Evolutionary conservation across 2,329 filamentous ascomycete species (phyloP), one percentile per base, ranked within the genome.

Genomic region (Dactylellina cionopaga): DNA sequence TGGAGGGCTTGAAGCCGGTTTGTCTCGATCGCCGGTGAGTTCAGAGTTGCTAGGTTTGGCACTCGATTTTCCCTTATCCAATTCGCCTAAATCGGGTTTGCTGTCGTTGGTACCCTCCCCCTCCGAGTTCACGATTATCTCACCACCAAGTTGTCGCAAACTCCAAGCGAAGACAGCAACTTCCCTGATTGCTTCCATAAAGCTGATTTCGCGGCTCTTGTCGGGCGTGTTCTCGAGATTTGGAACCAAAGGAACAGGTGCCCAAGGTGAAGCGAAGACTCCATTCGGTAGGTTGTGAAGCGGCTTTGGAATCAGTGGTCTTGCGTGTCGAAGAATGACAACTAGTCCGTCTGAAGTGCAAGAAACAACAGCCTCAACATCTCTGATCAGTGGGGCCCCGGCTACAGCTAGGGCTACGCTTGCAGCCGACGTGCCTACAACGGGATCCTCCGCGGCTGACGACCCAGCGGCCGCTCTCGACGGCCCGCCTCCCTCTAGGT

Each of bases 161-260:
- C 89, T 89, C 91, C 91, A 96, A 7, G 91, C 91, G 78, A 96
- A 95, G n/a, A 95, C 90, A 1, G 90, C 91, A 49, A 93, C 90
- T 59, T 95, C 91, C 64, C 90, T 88, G 75, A 96, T 96, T 1
- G 89, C 90, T 60, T 85, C 84, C 90, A 95, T 92, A 76, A 95
- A 87, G 59, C 88, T 85, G 24, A 87, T 84, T 47, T 84, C 78
- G 15, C 85, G 82, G 35, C 87, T 86, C n/a, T 85, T 85, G 74
- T 83, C 83, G 10, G 80, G 80, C 79, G 79, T 55, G 82, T 75
- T 7, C 80, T 82, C 74, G 80, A 79, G 44, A 80, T 80, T 73
- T 79, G 83, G 54, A 80, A 82, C 35, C 80, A 81, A 75, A 82
- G 84, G 22, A 79, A 81, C 77, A 81, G 81, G 27, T 25, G 76